Evolutionary conservation across 176 grass and related monocot species (phyloP).

Genomic region (Musa beccarii): DNA sequence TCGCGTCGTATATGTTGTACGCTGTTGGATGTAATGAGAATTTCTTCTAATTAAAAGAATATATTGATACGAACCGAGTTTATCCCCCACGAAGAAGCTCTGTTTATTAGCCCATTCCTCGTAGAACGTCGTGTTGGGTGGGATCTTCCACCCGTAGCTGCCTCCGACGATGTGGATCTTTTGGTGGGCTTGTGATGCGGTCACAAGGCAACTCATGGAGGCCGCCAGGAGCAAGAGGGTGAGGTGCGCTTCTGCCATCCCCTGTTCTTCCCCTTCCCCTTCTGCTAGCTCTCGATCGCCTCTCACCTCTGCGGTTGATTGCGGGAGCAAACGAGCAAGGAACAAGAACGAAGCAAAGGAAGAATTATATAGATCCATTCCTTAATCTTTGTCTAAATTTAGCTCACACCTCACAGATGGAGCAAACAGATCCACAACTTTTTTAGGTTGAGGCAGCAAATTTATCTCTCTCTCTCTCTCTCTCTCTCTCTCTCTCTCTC

Average conservation of each 20-base stretch:
- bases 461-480: too few species aligned
- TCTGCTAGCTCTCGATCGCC: background rate
- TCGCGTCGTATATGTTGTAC: too few species aligned
- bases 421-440: background rate
- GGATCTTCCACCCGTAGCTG: constrained; percentile 64
- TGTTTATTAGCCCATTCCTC: constrained; percentile 44
- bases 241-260: constrained; percentile 14
- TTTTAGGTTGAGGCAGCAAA: background rate
- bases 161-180: constrained; percentile 78
- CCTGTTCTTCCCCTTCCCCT: background rate
- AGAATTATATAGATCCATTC: background rate
- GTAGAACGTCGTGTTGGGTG: constrained; percentile 64
- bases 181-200: constrained; percentile 31
- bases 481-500: too few species aligned
- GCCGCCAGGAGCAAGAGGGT: constrained; percentile 32
- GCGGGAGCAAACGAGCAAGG: too few species aligned
- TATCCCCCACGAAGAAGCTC: constrained; percentile 59
- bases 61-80: constrained; percentile 33
- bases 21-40: background rate
- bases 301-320: background rate
- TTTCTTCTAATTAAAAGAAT: background rate
- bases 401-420: background rate
- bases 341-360: background rate
- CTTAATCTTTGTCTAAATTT: background rate
- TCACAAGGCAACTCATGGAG: constrained; percentile 30